Evolutionary conservation across 2,329 filamentous ascomycete genomes (phyloP), one percentile per base, ranked within the genome.

Genomic region (Botrytis fragariae): DNA sequence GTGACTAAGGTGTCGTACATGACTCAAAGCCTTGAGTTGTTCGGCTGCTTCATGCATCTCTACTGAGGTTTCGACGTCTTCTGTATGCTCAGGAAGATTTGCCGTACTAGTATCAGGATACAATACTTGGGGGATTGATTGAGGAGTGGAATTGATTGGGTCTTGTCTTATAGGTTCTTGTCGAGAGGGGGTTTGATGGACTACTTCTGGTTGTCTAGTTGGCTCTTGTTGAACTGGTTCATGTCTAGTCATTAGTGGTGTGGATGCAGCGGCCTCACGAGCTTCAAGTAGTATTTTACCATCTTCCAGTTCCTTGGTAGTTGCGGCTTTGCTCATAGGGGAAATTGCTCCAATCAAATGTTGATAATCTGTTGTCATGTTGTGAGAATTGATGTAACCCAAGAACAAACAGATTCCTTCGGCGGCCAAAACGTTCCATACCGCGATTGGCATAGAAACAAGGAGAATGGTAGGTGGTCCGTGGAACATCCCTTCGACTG

Each of bases 21-120:
- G 89, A 76, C 89, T 91, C 60, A 91, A 80, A 2, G 89, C 89
- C 77, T 91, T 91, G 9, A 91, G 84, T 79, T 91, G 89, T 78
- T 91, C 89, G 6, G 89, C 89, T 32, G 89, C 89, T 80, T 91
- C 88, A 77, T 91, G 88, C 88, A 91, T 91, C 81, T 91, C 89
- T 14, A 87, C 89, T n/a, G 89, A 89, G 73, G 91, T 89, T 78
- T 90, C 89, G 7, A 85, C 86, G 48, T 87, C 85, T 42, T 86
- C 81, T 73, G 86, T 86, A 45, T 81, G 80, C 2, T 82, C 81
- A 22, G 81, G 74, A 42, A 78, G 73, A 67, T 42, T 73, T 39
- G 78, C 74, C 42, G 76, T 74, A 29, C 76, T 75, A 10, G 76
- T 72, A 54, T 80, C 76, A 62, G 74, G 78, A 60, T 78, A 80